These are phyloP conservation scores for Eimeria sp. DNA, from an alignment of 169 alveolate species.

Conservation along the genomic window DNA sequence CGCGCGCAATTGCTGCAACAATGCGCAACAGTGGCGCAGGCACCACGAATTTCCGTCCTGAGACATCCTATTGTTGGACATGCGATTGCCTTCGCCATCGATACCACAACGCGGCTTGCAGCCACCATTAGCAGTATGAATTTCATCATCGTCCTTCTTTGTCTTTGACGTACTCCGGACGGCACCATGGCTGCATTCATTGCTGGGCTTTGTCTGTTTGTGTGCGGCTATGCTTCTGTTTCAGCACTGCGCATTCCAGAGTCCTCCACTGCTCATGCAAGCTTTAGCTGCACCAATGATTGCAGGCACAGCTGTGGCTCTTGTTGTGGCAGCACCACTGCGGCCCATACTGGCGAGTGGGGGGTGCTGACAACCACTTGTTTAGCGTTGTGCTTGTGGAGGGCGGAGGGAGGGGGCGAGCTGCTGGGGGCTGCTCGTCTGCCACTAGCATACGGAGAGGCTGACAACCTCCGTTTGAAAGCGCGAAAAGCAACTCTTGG, in stretches of 20 bases:
- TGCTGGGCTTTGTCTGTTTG: background rate
- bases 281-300: background rate
- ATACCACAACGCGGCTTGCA: slow-evolving; percentile 27
- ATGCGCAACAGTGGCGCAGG: slow-evolving; percentile 13
- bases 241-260: slow-evolving; percentile 32
- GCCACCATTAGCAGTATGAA: slow-evolving; percentile 68
- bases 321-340: slow-evolving; percentile 29
- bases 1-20: slow-evolving; percentile 12
- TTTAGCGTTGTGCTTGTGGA: slow-evolving; percentile 50
- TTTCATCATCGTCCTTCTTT: background rate
- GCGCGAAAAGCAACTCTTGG: background rate
- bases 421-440: slow-evolving; percentile 48
- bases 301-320: slow-evolving; percentile 12
- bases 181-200: background rate
- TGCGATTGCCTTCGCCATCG: slow-evolving; percentile 42
- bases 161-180: background rate
- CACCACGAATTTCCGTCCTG: slow-evolving; percentile 63
- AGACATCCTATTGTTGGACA: slow-evolving; percentile 50
- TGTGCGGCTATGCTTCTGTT: background rate
- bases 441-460: slow-evolving; percentile 55
- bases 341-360: background rate
- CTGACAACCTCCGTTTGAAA: slow-evolving; percentile 2
- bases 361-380: background rate
- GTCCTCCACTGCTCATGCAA: background rate
- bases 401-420: slow-evolving; percentile 61